Conservation (phyloP, 345 rosid species). For the Sisymbrium altissimum region DNA sequence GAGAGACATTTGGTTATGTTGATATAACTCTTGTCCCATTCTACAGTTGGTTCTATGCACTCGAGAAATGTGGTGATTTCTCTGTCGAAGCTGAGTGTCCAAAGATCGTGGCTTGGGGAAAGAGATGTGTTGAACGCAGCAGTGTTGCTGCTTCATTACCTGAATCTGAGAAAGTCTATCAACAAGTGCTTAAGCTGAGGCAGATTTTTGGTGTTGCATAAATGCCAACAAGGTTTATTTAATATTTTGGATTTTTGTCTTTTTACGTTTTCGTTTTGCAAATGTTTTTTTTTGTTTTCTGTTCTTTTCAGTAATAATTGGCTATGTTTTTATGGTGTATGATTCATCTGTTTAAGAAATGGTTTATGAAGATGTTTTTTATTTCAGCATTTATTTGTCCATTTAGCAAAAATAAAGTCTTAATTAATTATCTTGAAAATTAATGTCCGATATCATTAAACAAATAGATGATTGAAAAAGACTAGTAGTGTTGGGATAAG, state of each 20-base stretch:
- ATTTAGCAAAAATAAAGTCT: not conserved
- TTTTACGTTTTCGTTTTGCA: not conserved
- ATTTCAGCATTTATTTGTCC: not conserved
- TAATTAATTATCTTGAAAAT: not conserved
- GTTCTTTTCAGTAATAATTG: not conserved
- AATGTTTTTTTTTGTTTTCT: not conserved
- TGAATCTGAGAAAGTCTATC: conserved; percentile 33
- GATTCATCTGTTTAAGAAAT: not conserved
- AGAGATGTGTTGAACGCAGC: conserved; percentile 26
- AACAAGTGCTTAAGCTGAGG: conserved; percentile 33
- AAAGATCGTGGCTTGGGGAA: conserved; percentile 34
- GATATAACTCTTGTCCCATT: conserved; percentile 36
- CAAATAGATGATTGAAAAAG: not conserved
- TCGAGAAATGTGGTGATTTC: conserved; percentile 31
- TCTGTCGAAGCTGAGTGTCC: conserved; percentile 35
- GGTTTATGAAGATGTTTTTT: not conserved
- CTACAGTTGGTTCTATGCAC: conserved; percentile 35
- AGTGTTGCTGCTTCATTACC: conserved; percentile 34
- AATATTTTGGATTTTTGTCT: not conserved
- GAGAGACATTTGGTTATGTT: conserved; percentile 33
- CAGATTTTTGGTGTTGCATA: conserved; percentile 28
- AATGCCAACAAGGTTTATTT: not conserved
- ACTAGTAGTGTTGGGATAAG: not conserved
- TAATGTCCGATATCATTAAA: not conserved
- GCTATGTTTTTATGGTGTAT: not conserved